A percentile compares a stretch with the other conserved stretches of the same genome.
Evolutionary conservation across 768 basidiomycete genomes (phyloP).

Genomic region (Mycena metata): DNA sequence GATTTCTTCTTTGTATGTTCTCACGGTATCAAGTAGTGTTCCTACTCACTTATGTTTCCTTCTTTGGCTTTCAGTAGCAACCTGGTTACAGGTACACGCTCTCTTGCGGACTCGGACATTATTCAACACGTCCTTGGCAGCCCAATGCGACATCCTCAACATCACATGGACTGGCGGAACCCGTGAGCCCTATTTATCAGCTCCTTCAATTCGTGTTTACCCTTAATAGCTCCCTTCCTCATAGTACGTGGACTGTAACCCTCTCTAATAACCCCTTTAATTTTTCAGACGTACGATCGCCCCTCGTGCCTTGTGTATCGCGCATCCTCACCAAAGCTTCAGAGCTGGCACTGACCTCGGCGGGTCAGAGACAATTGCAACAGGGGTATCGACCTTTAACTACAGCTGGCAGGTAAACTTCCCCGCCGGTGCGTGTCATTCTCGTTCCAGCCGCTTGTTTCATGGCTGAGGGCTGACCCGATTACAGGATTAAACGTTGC

Average conservation of each 20-base stretch:
- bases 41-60: conserved; percentile 12
- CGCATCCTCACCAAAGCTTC: conserved; percentile 13
- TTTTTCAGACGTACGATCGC: conserved; percentile 11
- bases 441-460: conserved; percentile 14
- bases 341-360: conserved; percentile 5
- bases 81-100: conserved; percentile 15
- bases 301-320: conserved; percentile 9
- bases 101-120: conserved; percentile 10
- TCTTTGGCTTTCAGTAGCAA: conserved; percentile 13
- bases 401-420: conserved; percentile 14
- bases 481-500: conserved; percentile 17
- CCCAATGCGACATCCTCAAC: conserved; percentile 14
- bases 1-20: conserved; percentile 10
- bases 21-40: conserved; percentile 15
- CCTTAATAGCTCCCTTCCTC: conserved; percentile 13
- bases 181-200: conserved; percentile 11
- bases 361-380: conserved; percentile 10
- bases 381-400: conserved; percentile 13
- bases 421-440: conserved; percentile 17
- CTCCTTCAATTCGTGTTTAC: conserved; percentile 16
- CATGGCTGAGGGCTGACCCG: conserved; percentile 16
- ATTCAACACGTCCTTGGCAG: conserved; percentile 6
- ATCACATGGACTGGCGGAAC: conserved; percentile 13
- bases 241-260: conserved; percentile 17
- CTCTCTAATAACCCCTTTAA: conserved; percentile 11